Base-by-base conservation (phyloP, 2,329 filamentous ascomycete species). In the Meredithiella fracta region DNA sequence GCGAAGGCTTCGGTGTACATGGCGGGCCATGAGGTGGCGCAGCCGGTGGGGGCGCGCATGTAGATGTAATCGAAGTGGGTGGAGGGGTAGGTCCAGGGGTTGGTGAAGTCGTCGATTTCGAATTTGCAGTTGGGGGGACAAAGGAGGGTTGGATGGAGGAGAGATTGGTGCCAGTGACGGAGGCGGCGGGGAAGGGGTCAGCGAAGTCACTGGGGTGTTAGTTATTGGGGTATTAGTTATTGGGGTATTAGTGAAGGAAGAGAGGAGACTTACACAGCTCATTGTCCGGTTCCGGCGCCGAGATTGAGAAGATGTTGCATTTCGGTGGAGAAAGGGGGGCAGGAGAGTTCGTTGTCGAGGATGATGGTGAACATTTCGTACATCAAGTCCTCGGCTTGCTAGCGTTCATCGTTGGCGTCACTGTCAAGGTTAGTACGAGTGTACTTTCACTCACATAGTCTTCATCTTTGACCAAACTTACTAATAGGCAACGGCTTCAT, bases 41-140 rank as follows among this genome's bases (percentile, higher is more conserved):
- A 72, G 11, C 79, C 79, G 0, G 71, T 67, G 62, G 81, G 67
- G 57, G 74, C 68, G 23, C 76, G 74, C 1, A 74, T 70, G 63
- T 82, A 80, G 47, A 84, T 72, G 60, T 74, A 78, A 65, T 83
- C 79, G 60, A 80, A 80, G 53, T 70, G 64, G 52, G 71, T 62
- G 0, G 68, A 62, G 0, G 72, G 68, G 37, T 67, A 78, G 64
- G 67, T 76, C 69, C 69, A 73, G 3, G 68, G 64, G 17, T 66
- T 70, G 60, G 77, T 76, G 34, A 78, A 73, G 60, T 85, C 79
- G 63, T 84, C 80, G 40, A 83, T 73, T 55, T 82, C 72, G 57
- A 83, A 85, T 59, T 75, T 73, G 54, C 81, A 78, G 61, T 84
- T 85, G 15, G 73, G 70, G 0, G 80, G 79, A 82, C 73, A 64